Evolutionary conservation across 2,329 filamentous ascomycete species (phyloP), one percentile per base, ranked within the genome.

Genomic region (Pseudogymnoascus sp.): DNA sequence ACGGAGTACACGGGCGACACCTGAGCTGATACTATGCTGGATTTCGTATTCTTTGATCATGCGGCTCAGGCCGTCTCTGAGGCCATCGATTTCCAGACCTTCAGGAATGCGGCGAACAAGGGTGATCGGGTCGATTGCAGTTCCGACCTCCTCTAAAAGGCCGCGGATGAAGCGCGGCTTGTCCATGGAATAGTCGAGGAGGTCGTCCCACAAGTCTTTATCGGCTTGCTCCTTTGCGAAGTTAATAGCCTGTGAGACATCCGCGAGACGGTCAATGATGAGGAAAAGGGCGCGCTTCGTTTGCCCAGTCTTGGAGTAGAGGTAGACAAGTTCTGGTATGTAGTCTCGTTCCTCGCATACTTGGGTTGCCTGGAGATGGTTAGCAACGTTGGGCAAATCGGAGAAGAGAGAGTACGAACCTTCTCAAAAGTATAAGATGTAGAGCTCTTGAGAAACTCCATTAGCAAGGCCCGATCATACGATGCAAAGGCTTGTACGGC

Each of bases 11-110:
- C 86, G 85, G 0, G 95, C 93, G 3, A 96, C 95, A 0, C 95
- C 95, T 46, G 89, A 88, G 67, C 89, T 93, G 72, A 99, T 97
- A 69, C 89, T 95, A 72, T 90, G 87, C 76, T 97, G 95, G 50
- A 99, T 90, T 72, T 97, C 95, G 72, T 97, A 93, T 75, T 99
- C 95, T 69, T 93, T 88, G 73, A 99, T 89, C 79, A 99, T 92
- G 64, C 93, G 89, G 50, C 89, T 88, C 3, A 99, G 82, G 0
- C 93, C 95, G 66, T 96, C 91, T 64, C 92, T 83, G 6, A 99
- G 80, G 0, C 95, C 95, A 69, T 95, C 88, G 11, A 99, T 96
- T 72, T 97, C 91, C 0, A 99, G 81, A 0, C 95, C 93, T 71
- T 96, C 91, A 0, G 95, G 95, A 29, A 99, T 99, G 4, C 93